Percentiles rank a stretch among this genome's conserved stretches.
Evolutionary conservation across 352 stramenopile genomes (phyloP).

Genomic region (Ophiocytium majus): DNA sequence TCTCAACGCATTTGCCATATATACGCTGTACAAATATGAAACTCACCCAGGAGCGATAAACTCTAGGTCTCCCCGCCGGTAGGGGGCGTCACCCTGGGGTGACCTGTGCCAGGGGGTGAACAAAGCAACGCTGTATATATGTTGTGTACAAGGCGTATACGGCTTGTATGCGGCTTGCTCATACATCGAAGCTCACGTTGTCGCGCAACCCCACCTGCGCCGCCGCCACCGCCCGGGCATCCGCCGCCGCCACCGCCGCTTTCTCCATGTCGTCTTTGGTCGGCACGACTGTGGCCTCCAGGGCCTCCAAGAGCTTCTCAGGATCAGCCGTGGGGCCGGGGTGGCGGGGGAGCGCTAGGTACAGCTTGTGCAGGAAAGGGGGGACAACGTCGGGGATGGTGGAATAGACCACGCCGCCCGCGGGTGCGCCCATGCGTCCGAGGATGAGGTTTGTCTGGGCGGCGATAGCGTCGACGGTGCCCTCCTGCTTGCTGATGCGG

Average conservation of each 20-base stretch:
- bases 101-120: no score
- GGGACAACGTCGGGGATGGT: slow-evolving; percentile 40
- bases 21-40: no score
- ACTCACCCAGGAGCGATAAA: no score
- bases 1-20: no score
- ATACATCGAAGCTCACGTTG: neutral
- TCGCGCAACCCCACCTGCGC: neutral
- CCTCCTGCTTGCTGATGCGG: slow-evolving; percentile 12
- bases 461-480: neutral
- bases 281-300: slow-evolving; percentile 31
- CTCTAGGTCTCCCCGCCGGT: no score
- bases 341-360: slow-evolving; percentile 39
- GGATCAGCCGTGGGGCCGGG: slow-evolving; percentile 30
- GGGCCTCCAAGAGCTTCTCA: slow-evolving; percentile 30
- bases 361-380: slow-evolving; percentile 44
- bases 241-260: neutral
- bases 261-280: neutral
- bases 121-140: no score
- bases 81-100: no score
- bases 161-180: no score
- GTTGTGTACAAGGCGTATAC: no score
- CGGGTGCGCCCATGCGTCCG: neutral
- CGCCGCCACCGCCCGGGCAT: neutral
- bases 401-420: slow-evolving; percentile 27
- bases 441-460: neutral